phyloP scores from a whole-genome alignment of 2,329 filamentous ascomycete genomes.

The Aspergillus pseudoglaucus region DNA sequence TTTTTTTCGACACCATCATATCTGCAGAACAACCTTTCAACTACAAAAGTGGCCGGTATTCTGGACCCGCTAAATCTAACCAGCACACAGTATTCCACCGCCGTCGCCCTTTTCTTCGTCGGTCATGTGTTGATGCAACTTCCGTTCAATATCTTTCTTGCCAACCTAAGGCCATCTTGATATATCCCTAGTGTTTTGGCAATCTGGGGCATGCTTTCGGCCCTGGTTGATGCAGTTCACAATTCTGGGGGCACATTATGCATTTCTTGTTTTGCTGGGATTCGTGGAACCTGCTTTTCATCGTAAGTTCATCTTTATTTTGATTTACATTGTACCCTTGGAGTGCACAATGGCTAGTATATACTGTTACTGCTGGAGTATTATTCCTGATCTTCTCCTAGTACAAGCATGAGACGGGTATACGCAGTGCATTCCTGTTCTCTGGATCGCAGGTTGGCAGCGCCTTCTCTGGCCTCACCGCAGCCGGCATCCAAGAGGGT shows the following conservation, averaged over 20 bases:
- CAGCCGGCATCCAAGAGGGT: conserved; percentile 17
- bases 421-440: conserved; percentile 37
- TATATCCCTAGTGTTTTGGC: no score
- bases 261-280: conserved; percentile 34
- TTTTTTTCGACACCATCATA: no score
- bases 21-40: conserved; percentile 31
- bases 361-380: conserved; percentile 44
- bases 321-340: no score
- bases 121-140: conserved; percentile 15
- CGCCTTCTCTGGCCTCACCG: conserved; percentile 10
- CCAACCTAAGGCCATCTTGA: no score
- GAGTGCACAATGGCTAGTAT: no score
- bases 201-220: no score
- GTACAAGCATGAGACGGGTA: conserved; percentile 53
- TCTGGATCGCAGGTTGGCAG: conserved; percentile 17
- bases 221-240: no score
- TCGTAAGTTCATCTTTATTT: no score
- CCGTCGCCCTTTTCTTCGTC: conserved; percentile 39
- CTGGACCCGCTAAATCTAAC: conserved; percentile 31
- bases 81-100: conserved; percentile 40
- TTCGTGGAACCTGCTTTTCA: conserved; percentile 43
- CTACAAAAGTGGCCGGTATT: conserved; percentile 35
- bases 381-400: conserved; percentile 60
- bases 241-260: conserved; percentile 4
- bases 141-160: no score